Conservation (phyloP, 441 rosid species). For the Geranium incanum region DNA sequence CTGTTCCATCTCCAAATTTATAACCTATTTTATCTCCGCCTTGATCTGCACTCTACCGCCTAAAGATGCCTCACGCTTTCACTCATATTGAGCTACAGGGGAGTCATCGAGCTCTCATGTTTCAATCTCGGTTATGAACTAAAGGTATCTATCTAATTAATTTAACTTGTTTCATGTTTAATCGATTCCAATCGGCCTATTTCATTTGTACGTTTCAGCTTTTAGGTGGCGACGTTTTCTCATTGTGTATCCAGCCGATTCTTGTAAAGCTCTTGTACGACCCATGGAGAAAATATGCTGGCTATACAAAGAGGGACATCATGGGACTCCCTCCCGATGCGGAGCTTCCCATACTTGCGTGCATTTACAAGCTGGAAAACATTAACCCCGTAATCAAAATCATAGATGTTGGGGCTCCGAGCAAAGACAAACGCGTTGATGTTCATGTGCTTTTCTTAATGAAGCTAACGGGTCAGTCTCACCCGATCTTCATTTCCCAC, state of each 20-base stretch:
- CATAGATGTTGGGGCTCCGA: neutral
- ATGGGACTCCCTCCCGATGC: neutral
- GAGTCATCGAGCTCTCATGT: too few species aligned
- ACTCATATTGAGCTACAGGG: too few species aligned
- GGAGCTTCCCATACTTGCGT: neutral
- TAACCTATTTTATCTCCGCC: too few species aligned
- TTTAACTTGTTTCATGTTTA: too few species aligned
- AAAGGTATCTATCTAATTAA: too few species aligned
- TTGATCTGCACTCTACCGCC: too few species aligned
- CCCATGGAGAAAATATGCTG: neutral
- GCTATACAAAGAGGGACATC: neutral
- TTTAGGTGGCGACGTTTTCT: neutral
- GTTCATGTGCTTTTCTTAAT: neutral
- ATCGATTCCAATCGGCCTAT: too few species aligned
- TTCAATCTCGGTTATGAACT: too few species aligned
- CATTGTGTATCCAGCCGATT: neutral
- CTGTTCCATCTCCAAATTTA: too few species aligned
- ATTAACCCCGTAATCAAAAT: neutral
- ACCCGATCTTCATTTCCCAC: neutral
- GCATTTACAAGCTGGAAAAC: neutral
- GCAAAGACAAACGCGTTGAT: neutral
- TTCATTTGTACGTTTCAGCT: neutral
- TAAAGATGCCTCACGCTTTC: too few species aligned
- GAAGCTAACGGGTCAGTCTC: neutral
- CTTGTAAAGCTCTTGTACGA: neutral